These are phyloP conservation scores for Sugiyamaella sp. DNA, from an alignment of 1,139 yeast species.

Conservation along the genomic window DNA sequence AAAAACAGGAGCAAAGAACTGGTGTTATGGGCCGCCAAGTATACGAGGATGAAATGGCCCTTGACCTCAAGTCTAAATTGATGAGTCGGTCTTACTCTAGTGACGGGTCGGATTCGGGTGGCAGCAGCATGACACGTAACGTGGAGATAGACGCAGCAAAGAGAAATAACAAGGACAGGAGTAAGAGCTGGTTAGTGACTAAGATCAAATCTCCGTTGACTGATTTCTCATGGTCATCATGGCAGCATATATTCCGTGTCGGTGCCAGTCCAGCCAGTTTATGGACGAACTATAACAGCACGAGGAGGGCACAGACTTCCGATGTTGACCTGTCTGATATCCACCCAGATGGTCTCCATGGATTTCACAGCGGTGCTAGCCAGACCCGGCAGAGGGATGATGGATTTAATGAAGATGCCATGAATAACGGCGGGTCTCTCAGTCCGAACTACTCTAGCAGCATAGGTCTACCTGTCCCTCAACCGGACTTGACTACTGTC, in stretches of 20 bases:
- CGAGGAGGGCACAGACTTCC: conserved; percentile 7
- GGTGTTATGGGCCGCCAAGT: conserved; percentile 72
- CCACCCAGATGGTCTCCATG: neutral
- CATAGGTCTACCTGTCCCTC: neutral
- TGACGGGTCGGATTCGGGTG: neutral
- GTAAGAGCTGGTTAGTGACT: neutral
- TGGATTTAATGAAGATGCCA: no score
- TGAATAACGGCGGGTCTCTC: neutral
- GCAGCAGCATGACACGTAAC: neutral
- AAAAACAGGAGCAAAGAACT: conserved; percentile 68
- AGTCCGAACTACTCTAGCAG: neutral
- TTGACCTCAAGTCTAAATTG: conserved; percentile 13
- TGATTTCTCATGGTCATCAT: conserved; percentile 6
- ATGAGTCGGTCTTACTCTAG: neutral
- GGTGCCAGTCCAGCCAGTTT: conserved; percentile 21
- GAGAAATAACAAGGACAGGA: no score
- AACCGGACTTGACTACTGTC: conserved; percentile 10
- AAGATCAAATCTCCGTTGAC: conserved; percentile 5
- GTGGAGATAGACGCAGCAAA: neutral
- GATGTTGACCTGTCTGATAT: neutral
- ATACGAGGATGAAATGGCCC: conserved; percentile 26
- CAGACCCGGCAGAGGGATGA: no score
- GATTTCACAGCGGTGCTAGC: neutral
- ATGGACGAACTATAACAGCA: conserved; percentile 17
- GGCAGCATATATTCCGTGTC: conserved; percentile 15